Conservation (phyloP, 2,329 filamentous ascomycete species). For the Alternaria ventricosa region DNA sequence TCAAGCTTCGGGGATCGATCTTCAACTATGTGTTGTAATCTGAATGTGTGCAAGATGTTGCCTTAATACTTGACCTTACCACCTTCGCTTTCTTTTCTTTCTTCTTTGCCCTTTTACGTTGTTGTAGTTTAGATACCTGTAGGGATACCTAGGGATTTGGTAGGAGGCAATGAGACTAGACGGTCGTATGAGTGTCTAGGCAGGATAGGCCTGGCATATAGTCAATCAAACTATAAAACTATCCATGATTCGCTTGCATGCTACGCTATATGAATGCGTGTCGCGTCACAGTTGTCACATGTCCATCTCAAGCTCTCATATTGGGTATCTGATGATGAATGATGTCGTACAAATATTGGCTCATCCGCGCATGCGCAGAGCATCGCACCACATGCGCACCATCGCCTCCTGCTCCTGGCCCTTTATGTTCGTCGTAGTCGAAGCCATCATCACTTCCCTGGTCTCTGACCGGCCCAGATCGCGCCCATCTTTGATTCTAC, state of each 20-base stretch:
- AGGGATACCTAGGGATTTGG: conserved; percentile 21
- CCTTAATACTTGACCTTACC: conserved; percentile 26
- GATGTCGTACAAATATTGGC: background rate
- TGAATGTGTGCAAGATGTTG: conserved; percentile 18
- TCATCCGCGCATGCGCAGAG: conserved; percentile 37
- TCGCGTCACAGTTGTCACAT: too few species aligned
- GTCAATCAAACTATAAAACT: conserved; percentile 7
- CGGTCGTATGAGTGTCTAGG: conserved; percentile 7
- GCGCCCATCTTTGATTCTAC: conserved; percentile 23
- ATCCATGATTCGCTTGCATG: background rate
- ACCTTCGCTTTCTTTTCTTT: conserved; percentile 23
- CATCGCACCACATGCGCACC: conserved; percentile 45
- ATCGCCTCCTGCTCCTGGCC: conserved; percentile 25
- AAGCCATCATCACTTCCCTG: conserved; percentile 36
- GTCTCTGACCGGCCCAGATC: conserved; percentile 36
- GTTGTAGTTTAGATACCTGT: conserved; percentile 34
- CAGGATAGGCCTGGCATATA: conserved; percentile 5
- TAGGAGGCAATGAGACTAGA: conserved; percentile 10
- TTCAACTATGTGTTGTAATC: conserved; percentile 30
- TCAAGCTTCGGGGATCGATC: conserved; percentile 19
- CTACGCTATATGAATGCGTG: background rate
- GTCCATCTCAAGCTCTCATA: background rate
- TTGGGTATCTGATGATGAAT: background rate
- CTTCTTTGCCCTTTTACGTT: conserved; percentile 15
- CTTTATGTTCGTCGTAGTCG: conserved; percentile 1